Percentiles rank a stretch among this genome's conserved stretches.
Evolutionary conservation across 2,329 filamentous ascomycete genomes (phyloP).

Genomic region (Cercospora sesami): DNA sequence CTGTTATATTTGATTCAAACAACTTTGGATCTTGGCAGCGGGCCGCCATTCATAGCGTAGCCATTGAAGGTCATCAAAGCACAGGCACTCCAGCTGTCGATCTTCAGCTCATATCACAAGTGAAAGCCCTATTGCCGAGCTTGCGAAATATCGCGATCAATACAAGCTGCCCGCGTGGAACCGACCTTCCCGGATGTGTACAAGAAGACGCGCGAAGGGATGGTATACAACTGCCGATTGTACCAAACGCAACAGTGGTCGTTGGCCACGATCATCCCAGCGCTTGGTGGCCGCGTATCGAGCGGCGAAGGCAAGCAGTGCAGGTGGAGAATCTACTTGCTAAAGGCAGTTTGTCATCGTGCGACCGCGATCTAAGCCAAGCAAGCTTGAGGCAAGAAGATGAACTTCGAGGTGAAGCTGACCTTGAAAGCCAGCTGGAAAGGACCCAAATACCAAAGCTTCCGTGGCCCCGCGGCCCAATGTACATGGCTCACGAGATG

Average conservation of each 20-base stretch:
- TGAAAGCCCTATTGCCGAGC: not conserved
- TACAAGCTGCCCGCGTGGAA: not conserved
- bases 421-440: not conserved
- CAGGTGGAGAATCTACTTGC: not conserved
- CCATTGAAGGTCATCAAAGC: not conserved
- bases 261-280: constrained; percentile 4
- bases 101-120: not conserved
- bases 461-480: not conserved
- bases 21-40: not conserved
- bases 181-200: not conserved
- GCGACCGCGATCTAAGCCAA: not conserved
- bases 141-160: not conserved
- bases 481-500: not conserved
- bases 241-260: not conserved
- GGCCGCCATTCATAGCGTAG: not conserved
- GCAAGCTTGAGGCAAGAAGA: not conserved
- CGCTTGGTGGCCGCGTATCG: not conserved
- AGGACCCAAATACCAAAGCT: not conserved
- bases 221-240: not conserved
- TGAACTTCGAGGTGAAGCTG: not conserved
- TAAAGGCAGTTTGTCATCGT: not conserved
- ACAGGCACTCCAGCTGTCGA: not conserved
- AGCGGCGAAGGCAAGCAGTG: not conserved
- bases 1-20: not conserved
- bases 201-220: not conserved